Evolutionary conservation across 2,329 filamentous ascomycete genomes (phyloP).

Genomic region (Aspergillus versicolor): DNA sequence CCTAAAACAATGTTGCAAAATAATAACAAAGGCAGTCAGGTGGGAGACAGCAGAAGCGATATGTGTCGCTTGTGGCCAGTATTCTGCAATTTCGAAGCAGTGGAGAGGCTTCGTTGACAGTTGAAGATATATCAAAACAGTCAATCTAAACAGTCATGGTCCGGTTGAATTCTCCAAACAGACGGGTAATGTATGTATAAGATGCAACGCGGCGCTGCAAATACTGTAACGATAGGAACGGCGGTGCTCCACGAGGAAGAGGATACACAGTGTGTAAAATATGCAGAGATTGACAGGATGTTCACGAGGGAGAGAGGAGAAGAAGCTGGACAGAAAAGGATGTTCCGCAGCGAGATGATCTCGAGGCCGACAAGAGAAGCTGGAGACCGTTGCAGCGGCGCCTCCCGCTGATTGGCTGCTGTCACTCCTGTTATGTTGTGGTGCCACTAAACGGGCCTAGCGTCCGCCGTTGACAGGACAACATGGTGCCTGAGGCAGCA

Average conservation of each 20-base stretch:
- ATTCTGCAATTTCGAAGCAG: slow-evolving; percentile 13
- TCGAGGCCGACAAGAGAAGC: slow-evolving; percentile 24
- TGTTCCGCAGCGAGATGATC: slow-evolving; percentile 19
- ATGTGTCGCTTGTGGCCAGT: background rate
- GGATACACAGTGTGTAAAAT: slow-evolving; percentile 15
- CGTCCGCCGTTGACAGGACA: slow-evolving; percentile 39
- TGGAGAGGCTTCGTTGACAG: slow-evolving; percentile 13
- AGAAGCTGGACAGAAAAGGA: slow-evolving; percentile 19
- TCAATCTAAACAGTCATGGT: slow-evolving; percentile 31
- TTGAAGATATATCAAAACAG: slow-evolving; percentile 7
- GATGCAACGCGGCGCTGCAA: slow-evolving; percentile 11
- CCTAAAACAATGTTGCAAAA: slow-evolving; percentile 14
- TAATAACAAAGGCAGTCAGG: slow-evolving; percentile 13
- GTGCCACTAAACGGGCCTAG: slow-evolving; percentile 32
- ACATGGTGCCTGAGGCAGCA: slow-evolving; percentile 30
- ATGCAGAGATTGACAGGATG: slow-evolving; percentile 3
- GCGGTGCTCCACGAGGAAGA: slow-evolving; percentile 8
- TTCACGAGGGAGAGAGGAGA: slow-evolving; percentile 16
- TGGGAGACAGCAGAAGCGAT: background rate
- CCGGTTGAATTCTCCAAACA: slow-evolving; percentile 17
- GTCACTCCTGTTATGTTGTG: slow-evolving; percentile 45
- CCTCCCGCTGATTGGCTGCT: slow-evolving; percentile 30
- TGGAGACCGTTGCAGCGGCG: too few relatives aligned
- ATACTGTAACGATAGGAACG: slow-evolving; percentile 27
- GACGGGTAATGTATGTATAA: slow-evolving; percentile 4